phyloP scores from a whole-genome alignment of 31 red algal species.

The Asparagopsis taxiformis region DNA sequence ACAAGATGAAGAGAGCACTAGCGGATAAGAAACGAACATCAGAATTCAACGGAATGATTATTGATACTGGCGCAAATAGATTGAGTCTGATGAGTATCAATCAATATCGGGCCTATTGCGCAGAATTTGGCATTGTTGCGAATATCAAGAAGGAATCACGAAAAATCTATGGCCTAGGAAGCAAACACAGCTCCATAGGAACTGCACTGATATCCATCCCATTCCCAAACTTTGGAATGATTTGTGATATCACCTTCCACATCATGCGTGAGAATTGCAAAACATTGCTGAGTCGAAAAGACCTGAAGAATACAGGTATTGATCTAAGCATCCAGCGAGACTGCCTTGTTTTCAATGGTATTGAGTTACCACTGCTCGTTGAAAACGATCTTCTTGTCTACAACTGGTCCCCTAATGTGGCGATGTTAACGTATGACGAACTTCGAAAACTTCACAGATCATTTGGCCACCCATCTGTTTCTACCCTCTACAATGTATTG shows the following conservation, averaged over 20 bases:
- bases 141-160: no score
- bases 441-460: conserved; percentile 4
- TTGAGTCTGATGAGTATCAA: neutral
- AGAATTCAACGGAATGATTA: no score
- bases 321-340: conserved; percentile 3
- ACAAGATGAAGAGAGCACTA: no score
- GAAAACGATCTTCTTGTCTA: no score
- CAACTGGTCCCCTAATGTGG: no score
- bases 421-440: neutral
- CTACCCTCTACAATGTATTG: neutral
- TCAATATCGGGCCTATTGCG: conserved; percentile 2
- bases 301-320: neutral
- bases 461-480: conserved; percentile 13
- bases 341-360: neutral
- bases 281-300: neutral
- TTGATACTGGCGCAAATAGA: no score
- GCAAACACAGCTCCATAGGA: no score
- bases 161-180: no score
- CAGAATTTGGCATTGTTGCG: no score
- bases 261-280: no score
- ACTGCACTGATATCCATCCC: no score
- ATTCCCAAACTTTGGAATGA: neutral
- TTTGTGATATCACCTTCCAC: neutral
- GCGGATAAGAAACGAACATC: no score
- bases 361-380: neutral